These are phyloP conservation scores for Aspergillus sp. DNA, from an alignment of 2,329 filamentous ascomycete genomes.

Conservation along the genomic window DNA sequence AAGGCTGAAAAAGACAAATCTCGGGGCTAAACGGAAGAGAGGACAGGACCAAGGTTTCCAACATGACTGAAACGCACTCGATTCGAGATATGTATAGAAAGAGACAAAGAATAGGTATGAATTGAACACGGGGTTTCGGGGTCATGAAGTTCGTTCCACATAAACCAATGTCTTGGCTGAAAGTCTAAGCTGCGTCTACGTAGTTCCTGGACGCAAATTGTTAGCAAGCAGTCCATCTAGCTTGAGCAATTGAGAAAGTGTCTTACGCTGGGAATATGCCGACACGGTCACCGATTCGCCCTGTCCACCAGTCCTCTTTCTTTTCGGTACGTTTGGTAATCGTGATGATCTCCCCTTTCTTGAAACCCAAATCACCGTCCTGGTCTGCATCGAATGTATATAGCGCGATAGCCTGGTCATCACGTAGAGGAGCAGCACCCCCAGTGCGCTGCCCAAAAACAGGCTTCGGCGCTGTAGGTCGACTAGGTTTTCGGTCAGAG, in stretches of 20 bases:
- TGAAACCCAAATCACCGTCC: conserved; percentile 88
- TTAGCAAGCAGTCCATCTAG: conserved; percentile 13
- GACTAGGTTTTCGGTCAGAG: conserved; percentile 65
- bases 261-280: conserved; percentile 86
- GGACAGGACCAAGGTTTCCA: not conserved
- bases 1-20: conserved; percentile 1
- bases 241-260: not conserved
- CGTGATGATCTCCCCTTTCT: conserved; percentile 95
- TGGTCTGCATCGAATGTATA: conserved; percentile 96
- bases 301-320: conserved; percentile 97
- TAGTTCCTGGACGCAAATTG: conserved; percentile 31
- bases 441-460: conserved; percentile 62
- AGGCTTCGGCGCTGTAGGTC: conserved; percentile 87
- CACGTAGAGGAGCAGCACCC: conserved; percentile 36
- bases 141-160: conserved; percentile 26
- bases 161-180: conserved; percentile 17
- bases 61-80: conserved; percentile 1
- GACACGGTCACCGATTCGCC: conserved; percentile 76
- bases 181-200: conserved; percentile 32
- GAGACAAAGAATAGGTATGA: conserved; percentile 4
- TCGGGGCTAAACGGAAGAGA: not conserved
- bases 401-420: conserved; percentile 83
- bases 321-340: conserved; percentile 93
- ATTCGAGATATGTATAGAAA: conserved; percentile 1
- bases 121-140: not conserved